phyloP scores from a whole-genome alignment of 2,329 filamentous ascomycete genomes.

The Shiraia bambusicola region DNA sequence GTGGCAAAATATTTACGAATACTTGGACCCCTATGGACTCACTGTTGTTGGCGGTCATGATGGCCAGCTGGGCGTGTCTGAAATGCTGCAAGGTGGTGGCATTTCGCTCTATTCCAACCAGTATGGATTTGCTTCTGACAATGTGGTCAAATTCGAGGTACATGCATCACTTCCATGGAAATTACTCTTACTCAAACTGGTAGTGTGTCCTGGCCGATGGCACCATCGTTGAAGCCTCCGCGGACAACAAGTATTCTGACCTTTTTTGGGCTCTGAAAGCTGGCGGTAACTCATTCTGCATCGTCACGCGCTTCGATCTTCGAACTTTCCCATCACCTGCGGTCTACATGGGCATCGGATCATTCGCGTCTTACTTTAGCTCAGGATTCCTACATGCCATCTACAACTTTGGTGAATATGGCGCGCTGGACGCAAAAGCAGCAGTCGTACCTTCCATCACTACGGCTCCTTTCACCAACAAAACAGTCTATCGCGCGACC shows the following conservation, averaged over 20 bases:
- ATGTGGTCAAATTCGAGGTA: too few species aligned
- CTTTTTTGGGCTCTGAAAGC: constrained; percentile 32
- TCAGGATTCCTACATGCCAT: constrained; percentile 5
- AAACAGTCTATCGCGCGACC: constrained; percentile 1
- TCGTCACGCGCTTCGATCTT: constrained; percentile 7
- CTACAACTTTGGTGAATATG: constrained; percentile 11
- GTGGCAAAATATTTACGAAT: too few species aligned
- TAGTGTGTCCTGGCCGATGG: constrained; percentile 21
- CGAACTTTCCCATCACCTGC: constrained; percentile 3
- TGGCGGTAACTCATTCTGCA: constrained; percentile 18
- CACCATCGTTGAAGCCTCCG: constrained; percentile 14
- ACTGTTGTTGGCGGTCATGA: too few species aligned
- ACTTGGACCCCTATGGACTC: too few species aligned
- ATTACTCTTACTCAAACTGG: neutral
- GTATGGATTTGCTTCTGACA: too few species aligned
- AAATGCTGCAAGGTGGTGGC: too few species aligned
- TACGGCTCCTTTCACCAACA: neutral
- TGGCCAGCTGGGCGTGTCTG: too few species aligned
- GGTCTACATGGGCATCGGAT: constrained; percentile 2
- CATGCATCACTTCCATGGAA: neutral
- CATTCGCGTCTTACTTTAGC: neutral
- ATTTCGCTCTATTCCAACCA: too few species aligned
- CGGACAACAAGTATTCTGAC: constrained; percentile 19
- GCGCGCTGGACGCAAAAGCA: constrained; percentile 9
- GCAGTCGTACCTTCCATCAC: constrained; percentile 8